These are phyloP conservation scores for Diaporthe citri DNA, from an alignment of 2,329 filamentous ascomycete genomes.

Conservation along the genomic window DNA sequence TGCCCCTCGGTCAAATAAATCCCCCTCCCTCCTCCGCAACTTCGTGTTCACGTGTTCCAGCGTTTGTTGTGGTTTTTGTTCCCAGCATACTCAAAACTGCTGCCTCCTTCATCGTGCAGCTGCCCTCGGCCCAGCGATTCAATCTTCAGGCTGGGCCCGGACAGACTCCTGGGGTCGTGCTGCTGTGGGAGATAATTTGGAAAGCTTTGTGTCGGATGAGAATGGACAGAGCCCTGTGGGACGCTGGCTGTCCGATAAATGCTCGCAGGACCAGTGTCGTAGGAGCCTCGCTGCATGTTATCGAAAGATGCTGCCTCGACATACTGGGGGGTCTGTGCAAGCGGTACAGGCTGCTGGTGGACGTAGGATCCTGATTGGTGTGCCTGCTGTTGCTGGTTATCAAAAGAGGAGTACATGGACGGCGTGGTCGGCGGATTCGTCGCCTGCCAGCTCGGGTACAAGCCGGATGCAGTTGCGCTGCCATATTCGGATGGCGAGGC, in stretches of 20 bases:
- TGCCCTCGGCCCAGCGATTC: conserved; percentile 40
- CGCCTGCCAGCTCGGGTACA: conserved; percentile 62
- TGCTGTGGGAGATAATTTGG: conserved; percentile 41
- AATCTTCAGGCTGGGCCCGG: conserved; percentile 40
- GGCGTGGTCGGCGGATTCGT: conserved; percentile 56
- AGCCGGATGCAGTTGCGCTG: conserved; percentile 51
- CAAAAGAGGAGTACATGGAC: conserved; percentile 60
- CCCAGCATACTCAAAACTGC: conserved; percentile 26
- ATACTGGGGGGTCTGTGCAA: conserved; percentile 47
- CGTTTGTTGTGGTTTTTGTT: conserved; percentile 34
- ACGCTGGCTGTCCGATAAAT: conserved; percentile 46
- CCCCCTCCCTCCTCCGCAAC: not conserved
- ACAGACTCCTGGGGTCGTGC: conserved; percentile 39
- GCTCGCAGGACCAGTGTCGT: conserved; percentile 45
- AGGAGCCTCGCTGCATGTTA: conserved; percentile 45
- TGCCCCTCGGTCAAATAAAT: conserved; percentile 7
- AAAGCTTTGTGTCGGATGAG: conserved; percentile 41
- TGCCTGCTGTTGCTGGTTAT: conserved; percentile 51
- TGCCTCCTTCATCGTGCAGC: conserved; percentile 39
- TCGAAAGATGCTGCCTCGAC: conserved; percentile 47
- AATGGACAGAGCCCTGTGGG: conserved; percentile 39
- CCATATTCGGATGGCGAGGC: conserved; percentile 59
- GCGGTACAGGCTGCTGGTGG: conserved; percentile 45
- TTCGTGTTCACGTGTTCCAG: conserved; percentile 29
- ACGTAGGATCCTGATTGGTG: conserved; percentile 46